Conservation (phyloP, 768 basidiomycete genomes). For the Leucogyrophana mollusca region DNA sequence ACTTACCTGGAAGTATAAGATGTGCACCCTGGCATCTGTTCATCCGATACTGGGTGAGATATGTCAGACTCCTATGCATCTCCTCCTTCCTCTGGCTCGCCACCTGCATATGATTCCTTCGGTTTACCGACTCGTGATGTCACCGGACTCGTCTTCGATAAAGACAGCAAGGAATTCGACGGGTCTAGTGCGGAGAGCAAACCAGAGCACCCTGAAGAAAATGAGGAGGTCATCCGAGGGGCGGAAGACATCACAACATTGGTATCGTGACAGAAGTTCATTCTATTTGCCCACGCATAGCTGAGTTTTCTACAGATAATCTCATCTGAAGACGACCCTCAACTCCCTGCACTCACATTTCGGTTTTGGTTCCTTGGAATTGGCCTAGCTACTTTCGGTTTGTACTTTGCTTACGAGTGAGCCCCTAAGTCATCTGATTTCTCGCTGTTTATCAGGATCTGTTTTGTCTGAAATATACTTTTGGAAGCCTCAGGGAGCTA, state of each 20-base stretch:
- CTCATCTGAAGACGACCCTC: conserved; percentile 48
- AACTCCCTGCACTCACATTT: conserved; percentile 47
- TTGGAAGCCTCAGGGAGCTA: conserved; percentile 45
- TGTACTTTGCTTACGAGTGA: conserved; percentile 26
- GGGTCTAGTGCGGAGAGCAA: background rate
- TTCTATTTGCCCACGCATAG: background rate
- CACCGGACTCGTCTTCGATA: background rate
- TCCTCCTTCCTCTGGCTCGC: background rate
- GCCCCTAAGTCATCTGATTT: background rate
- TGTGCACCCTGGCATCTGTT: no score
- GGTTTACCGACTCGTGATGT: background rate
- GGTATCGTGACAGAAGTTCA: background rate
- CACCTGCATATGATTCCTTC: background rate
- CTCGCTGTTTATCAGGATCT: conserved; percentile 25
- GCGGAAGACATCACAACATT: conserved; percentile 9
- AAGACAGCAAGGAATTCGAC: conserved; percentile 1
- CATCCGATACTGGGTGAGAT: no score
- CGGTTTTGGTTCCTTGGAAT: conserved; percentile 46
- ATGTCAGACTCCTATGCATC: no score
- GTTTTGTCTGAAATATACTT: conserved; percentile 33
- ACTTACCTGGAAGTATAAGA: no score
- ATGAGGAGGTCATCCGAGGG: conserved; percentile 4
- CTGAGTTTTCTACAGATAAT: conserved; percentile 34
- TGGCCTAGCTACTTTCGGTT: conserved; percentile 47
- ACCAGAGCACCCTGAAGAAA: conserved; percentile 4